A percentile compares a stretch with the other conserved stretches of the same genome.
These are phyloP conservation scores for Aureobasidium pullulans DNA, from an alignment of 2,329 filamentous ascomycete genomes.

Conservation along the genomic window DNA sequence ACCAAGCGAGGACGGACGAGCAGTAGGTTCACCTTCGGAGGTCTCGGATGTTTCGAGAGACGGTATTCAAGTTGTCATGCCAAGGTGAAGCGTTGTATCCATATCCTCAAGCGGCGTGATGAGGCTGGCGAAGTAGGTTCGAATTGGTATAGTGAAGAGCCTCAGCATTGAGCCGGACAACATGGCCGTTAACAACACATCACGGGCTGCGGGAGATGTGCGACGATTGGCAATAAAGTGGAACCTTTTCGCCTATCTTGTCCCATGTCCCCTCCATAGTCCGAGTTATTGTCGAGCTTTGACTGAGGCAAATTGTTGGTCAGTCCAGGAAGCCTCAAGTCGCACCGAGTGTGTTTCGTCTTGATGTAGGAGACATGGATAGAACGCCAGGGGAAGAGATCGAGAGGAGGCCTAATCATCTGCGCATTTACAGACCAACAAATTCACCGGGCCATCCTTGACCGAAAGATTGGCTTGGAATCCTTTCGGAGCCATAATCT, in stretches of 20 bases:
- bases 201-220: no score
- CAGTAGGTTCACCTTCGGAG: background rate
- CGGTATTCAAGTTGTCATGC: background rate
- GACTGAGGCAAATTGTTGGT: background rate
- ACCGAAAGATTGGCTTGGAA: no score
- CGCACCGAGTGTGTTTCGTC: no score
- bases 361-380: no score
- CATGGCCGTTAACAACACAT: no score
- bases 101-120: background rate
- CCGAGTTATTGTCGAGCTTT: background rate
- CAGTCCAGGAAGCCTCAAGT: no score
- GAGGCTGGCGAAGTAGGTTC: background rate
- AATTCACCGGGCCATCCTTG: no score
- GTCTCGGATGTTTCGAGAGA: background rate
- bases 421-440: no score
- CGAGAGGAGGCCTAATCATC: no score
- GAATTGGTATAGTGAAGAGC: background rate
- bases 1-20: background rate
- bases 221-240: background rate
- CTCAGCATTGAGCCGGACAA: background rate
- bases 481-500: no score
- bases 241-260: background rate
- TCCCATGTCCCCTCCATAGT: background rate
- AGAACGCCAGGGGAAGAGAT: no score
- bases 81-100: background rate